Percentiles rank a stretch among this genome's conserved stretches.
Evolutionary conservation across 306 rosid genomes (phyloP).

Genomic region (Glycine soja): DNA sequence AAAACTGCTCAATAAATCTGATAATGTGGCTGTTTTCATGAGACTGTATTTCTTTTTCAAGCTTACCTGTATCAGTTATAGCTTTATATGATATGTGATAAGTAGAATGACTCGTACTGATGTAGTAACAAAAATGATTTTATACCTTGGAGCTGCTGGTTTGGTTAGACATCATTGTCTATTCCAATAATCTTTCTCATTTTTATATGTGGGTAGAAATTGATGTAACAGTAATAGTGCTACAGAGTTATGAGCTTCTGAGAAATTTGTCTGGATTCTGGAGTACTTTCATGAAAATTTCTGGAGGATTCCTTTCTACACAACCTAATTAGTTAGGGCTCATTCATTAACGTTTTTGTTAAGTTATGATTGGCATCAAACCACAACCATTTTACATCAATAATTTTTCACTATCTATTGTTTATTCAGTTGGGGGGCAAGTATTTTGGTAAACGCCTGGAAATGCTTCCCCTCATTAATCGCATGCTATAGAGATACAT

Average conservation of each 20-base stretch:
- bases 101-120: neutral
- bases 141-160: neutral
- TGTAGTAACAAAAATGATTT: no score
- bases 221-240: neutral
- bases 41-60: no score
- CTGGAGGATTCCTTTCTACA: conserved; percentile 14
- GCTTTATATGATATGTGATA: no score
- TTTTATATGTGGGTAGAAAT: conserved; percentile 7
- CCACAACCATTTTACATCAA: neutral
- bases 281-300: conserved; percentile 2
- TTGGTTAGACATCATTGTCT: neutral
- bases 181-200: neutral
- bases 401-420: neutral
- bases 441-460: no score
- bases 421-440: no score
- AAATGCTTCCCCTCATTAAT: neutral
- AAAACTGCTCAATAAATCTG: neutral
- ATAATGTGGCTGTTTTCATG: no score
- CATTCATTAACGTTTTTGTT: conserved; percentile 13
- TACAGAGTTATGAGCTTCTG: neutral
- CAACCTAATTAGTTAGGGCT: conserved; percentile 23
- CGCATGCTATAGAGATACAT: conserved; percentile 20
- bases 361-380: neutral
- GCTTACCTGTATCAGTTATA: no score
- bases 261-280: neutral